Conservation (phyloP, 495 filamentous ascomycete species). For the Friedmanniomyces endolithicus region DNA sequence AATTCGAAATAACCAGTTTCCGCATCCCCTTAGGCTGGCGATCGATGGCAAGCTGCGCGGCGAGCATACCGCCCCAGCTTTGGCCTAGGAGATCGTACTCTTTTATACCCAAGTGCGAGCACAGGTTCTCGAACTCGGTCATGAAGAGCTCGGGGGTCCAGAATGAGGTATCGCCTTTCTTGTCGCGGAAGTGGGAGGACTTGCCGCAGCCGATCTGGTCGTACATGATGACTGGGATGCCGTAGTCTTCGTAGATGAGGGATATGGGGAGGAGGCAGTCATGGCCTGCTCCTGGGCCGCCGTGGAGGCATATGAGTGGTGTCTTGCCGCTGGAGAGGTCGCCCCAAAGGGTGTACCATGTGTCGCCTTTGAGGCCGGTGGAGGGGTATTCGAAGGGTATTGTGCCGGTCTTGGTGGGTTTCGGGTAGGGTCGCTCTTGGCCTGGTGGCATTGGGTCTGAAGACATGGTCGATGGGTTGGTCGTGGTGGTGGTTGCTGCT, state of each 20-base stretch:
- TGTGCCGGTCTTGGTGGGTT: constrained; percentile 11
- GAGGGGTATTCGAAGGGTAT: constrained; percentile 4
- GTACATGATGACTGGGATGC: constrained; percentile 39
- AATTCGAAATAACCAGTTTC: constrained; percentile 33
- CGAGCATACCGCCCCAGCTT: constrained; percentile 43
- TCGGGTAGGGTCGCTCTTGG: constrained; percentile 11
- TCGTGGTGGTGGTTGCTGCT: neutral
- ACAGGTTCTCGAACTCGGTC: constrained; percentile 38
- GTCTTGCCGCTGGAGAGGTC: constrained; percentile 11
- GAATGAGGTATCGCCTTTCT: constrained; percentile 32
- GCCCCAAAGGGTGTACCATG: constrained; percentile 14
- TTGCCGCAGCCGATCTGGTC: constrained; percentile 41
- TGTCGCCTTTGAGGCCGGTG: constrained; percentile 16
- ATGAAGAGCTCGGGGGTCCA: constrained; percentile 39
- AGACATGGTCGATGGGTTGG: neutral
- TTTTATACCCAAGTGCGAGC: constrained; percentile 31
- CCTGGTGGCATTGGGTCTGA: constrained; percentile 7
- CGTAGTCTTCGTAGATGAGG: constrained; percentile 27
- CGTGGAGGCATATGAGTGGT: constrained; percentile 37
- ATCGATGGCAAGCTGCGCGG: constrained; percentile 27
- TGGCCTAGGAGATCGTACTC: constrained; percentile 37
- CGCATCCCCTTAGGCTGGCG: constrained; percentile 30
- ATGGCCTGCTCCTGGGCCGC: constrained; percentile 37
- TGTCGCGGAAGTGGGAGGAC: constrained; percentile 36
- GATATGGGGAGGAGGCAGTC: constrained; percentile 33